Evolutionary conservation across 257 asterid species (phyloP).

Genomic region (Solanum boliviense): DNA sequence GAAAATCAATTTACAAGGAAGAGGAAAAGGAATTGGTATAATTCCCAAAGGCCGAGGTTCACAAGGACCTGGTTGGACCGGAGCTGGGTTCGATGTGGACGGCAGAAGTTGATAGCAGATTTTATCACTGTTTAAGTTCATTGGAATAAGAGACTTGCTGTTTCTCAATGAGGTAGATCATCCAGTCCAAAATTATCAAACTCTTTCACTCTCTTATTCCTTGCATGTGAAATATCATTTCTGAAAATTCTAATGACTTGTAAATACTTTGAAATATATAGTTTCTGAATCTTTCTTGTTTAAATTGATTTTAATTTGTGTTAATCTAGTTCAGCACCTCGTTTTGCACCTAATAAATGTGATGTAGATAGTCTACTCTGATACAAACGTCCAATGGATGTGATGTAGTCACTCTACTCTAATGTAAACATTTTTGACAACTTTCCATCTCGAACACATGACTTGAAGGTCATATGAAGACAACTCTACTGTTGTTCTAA

Average conservation of each 20-base stretch:
- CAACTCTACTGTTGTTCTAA: not conserved
- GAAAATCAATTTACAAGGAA: conserved; percentile 51
- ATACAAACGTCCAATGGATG: too few relatives aligned
- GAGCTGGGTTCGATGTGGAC: conserved; percentile 87
- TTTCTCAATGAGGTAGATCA: not conserved
- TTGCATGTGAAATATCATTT: not conserved
- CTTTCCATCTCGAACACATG: too few relatives aligned
- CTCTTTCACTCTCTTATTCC: not conserved
- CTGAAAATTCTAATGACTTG: not conserved
- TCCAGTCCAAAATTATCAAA: not conserved
- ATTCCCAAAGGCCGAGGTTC: conserved; percentile 61
- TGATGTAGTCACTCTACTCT: too few relatives aligned
- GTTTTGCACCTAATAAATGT: not conserved
- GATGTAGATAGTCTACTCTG: not conserved
- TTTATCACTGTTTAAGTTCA: not conserved
- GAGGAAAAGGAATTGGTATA: conserved; percentile 68
- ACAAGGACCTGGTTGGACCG: conserved; percentile 72
- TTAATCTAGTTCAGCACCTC: not conserved
- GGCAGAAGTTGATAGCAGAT: conserved; percentile 38
- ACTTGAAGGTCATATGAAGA: too few relatives aligned
- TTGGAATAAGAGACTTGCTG: not conserved
- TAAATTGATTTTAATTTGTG: not conserved
- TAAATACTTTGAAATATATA: not conserved
- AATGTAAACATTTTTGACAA: not conserved
- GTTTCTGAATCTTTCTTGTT: not conserved